These are phyloP conservation scores for Exutisphaerella laricina DNA, from an alignment of 2,329 filamentous ascomycete genomes.

Conservation along the genomic window DNA sequence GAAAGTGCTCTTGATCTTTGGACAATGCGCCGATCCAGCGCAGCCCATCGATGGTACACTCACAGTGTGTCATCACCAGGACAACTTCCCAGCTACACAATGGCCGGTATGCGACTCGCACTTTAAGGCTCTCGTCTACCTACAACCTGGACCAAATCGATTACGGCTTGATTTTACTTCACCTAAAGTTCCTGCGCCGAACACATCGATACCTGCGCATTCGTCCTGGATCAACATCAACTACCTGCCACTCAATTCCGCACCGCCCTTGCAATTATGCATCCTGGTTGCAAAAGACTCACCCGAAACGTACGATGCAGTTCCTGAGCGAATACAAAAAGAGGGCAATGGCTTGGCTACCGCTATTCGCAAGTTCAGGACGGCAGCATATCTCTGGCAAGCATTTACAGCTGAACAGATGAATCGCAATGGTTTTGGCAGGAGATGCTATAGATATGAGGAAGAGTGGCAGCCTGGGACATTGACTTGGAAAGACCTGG, in stretches of 20 bases:
- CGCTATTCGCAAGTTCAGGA: slow-evolving; percentile 84
- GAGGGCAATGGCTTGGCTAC: slow-evolving; percentile 78
- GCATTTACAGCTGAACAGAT: slow-evolving; percentile 96
- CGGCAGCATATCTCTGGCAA: slow-evolving; percentile 95
- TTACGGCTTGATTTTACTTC: slow-evolving; percentile 80
- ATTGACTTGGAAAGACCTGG: slow-evolving; percentile 67
- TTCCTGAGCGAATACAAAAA: slow-evolving; percentile 65
- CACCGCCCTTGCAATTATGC: slow-evolving; percentile 82
- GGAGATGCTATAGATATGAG: slow-evolving; percentile 82
- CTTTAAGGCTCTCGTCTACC: slow-evolving; percentile 86
- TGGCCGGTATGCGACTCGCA: slow-evolving; percentile 88
- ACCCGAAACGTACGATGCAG: slow-evolving; percentile 74
- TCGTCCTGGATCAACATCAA: slow-evolving; percentile 76
- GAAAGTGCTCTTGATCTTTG: slow-evolving; percentile 77
- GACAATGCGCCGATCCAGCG: slow-evolving; percentile 70
- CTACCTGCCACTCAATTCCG: slow-evolving; percentile 71
- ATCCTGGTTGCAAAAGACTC: slow-evolving; percentile 87
- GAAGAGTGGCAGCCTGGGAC: slow-evolving; percentile 90
- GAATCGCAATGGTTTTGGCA: slow-evolving; percentile 79
- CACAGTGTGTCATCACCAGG: slow-evolving; percentile 74
- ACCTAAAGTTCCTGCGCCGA: slow-evolving; percentile 68
- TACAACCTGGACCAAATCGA: slow-evolving; percentile 86
- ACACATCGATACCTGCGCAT: slow-evolving; percentile 64
- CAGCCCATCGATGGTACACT: slow-evolving; percentile 71
- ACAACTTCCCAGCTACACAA: slow-evolving; percentile 71